These are phyloP conservation scores for Fragilaria radians DNA, from an alignment of 108 stramenopile species.

Conservation along the genomic window DNA sequence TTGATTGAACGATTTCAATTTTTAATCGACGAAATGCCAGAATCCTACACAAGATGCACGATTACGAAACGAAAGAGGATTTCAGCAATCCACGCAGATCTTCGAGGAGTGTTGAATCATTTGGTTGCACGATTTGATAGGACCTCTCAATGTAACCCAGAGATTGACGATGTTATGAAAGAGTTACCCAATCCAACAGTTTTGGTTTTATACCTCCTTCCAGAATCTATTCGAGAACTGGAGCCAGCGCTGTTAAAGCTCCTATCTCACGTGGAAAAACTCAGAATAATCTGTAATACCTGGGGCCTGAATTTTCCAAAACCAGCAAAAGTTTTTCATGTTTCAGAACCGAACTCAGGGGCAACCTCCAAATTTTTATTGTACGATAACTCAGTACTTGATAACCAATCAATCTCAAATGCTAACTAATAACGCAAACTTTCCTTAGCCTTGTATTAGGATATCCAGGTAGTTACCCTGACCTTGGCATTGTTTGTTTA, in stretches of 20 bases:
- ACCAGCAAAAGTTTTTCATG: not conserved
- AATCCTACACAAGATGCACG: not conserved
- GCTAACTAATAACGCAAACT: too few relatives aligned
- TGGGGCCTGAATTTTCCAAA: slow-evolving; percentile 17
- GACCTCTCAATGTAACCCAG: not conserved
- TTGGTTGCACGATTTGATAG: slow-evolving; percentile 10
- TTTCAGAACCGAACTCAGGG: not conserved
- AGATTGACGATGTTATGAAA: not conserved
- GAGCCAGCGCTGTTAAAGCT: slow-evolving; percentile 10
- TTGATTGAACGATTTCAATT: not conserved
- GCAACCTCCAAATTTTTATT: not conserved
- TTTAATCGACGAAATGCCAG: not conserved
- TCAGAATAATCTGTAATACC: slow-evolving; percentile 15
- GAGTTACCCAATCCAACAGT: slow-evolving; percentile 16
- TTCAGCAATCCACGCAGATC: slow-evolving; percentile 8
- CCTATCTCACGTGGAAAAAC: not conserved
- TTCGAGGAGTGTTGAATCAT: slow-evolving; percentile 13
- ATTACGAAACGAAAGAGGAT: not conserved
- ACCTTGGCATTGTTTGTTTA: too few relatives aligned
- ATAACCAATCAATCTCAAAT: too few relatives aligned
- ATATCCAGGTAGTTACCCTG: too few relatives aligned
- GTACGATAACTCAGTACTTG: too few relatives aligned
- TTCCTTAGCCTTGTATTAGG: too few relatives aligned
- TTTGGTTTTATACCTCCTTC: slow-evolving; percentile 15
- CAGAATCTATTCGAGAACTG: slow-evolving; percentile 15